phyloP scores from a whole-genome alignment of 371 early-diverging fungal genomes.

The Mycotypha africana region DNA sequence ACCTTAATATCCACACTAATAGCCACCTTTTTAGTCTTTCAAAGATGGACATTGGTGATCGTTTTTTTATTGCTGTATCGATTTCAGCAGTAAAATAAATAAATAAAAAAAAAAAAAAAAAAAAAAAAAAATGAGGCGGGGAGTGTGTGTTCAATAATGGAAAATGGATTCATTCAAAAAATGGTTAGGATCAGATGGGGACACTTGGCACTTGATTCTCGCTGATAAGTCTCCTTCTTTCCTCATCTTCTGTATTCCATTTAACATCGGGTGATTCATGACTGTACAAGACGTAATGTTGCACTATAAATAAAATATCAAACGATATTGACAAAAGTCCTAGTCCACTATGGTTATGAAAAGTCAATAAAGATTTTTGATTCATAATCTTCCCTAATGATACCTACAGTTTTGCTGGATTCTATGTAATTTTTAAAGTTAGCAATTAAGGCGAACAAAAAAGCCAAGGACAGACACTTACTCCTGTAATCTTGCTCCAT shows the following conservation, averaged over 20 bases:
- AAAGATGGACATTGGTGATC: constrained; percentile 8
- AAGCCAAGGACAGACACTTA: too few species aligned
- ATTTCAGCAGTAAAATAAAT: too few species aligned
- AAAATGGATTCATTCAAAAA: too few species aligned
- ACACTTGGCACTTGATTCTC: constrained; percentile 33
- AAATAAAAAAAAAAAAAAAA: constrained; percentile 3
- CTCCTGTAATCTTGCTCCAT: constrained; percentile 68
- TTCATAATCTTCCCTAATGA: too few species aligned
- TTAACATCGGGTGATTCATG: constrained; percentile 18
- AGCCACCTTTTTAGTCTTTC: constrained; percentile 13
- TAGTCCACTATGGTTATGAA: constrained; percentile 47
- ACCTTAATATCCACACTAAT: constrained; percentile 4
- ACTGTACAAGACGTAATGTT: constrained; percentile 79
- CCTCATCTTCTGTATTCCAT: constrained; percentile 34
- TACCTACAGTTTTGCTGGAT: constrained; percentile 51
- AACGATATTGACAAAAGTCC: constrained; percentile 78
- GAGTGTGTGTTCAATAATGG: too few species aligned
- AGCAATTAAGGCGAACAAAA: background rate
- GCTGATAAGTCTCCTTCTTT: constrained; percentile 29
- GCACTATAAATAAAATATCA: constrained; percentile 78
- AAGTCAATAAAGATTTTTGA: too few species aligned
- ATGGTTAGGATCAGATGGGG: too few species aligned
- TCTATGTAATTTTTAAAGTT: constrained; percentile 16
- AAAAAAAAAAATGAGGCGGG: too few species aligned
- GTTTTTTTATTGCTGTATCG: too few species aligned